These are phyloP conservation scores for Pleurotus tuoliensis DNA, from an alignment of 768 basidiomycete species.

Conservation along the genomic window DNA sequence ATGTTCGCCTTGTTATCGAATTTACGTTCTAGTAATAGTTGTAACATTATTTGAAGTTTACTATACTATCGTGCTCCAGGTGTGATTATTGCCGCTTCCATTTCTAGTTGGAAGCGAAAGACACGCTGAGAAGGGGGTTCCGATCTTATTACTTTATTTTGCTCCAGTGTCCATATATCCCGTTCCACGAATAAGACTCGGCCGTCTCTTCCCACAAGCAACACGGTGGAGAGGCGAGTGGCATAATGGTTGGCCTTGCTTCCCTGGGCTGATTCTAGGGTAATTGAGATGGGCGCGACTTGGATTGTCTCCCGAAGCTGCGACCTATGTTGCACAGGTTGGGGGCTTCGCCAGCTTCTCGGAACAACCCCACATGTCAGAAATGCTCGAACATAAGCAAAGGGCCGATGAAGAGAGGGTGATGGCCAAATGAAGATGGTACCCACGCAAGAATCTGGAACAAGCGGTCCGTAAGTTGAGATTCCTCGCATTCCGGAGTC, in stretches of 20 bases:
- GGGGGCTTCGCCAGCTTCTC: slow-evolving; percentile 43
- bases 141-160: slow-evolving; percentile 29
- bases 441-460: slow-evolving; percentile 72
- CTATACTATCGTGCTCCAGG: not conserved
- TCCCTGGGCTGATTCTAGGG: slow-evolving; percentile 20
- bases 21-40: slow-evolving; percentile 9
- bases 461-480: slow-evolving; percentile 50
- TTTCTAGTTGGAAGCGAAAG: slow-evolving; percentile 38
- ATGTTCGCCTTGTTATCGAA: slow-evolving; percentile 17
- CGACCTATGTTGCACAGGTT: slow-evolving; percentile 42
- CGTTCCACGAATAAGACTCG: slow-evolving; percentile 66
- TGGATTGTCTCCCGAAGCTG: slow-evolving; percentile 63
- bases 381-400: slow-evolving; percentile 14
- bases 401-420: slow-evolving; percentile 13
- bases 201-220: slow-evolving; percentile 61
- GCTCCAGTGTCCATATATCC: slow-evolving; percentile 55
- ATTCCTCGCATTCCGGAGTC: slow-evolving; percentile 38
- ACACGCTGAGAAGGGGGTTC: slow-evolving; percentile 42
- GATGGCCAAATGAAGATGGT: slow-evolving; percentile 13
- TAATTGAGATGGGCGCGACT: slow-evolving; percentile 47
- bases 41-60: slow-evolving; percentile 13
- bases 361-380: slow-evolving; percentile 25
- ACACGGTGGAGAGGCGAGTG: slow-evolving; percentile 70
- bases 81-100: slow-evolving; percentile 3
- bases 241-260: slow-evolving; percentile 40